Base-by-base conservation (phyloP, 1,284 basidiomycete genomes). In the Laetiporus sulphureus region DNA sequence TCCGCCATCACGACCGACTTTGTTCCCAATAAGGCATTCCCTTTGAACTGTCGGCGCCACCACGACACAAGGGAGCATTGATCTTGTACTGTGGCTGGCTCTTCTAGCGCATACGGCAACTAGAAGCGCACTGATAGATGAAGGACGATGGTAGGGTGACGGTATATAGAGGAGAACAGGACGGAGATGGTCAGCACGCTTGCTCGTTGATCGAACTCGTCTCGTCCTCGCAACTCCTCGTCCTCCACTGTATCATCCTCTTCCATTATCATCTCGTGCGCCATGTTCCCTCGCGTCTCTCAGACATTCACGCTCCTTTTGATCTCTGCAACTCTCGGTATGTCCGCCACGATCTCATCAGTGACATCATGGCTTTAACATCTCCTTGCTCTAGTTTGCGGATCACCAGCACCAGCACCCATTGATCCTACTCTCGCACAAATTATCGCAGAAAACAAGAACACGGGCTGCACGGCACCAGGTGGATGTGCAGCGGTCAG, bases 241-340 rank as follows among this genome's bases (percentile, higher is more conserved):
- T n/a, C n/a, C n/a, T n/a, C n/a, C n/a, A n/a, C 32, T 33, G 10
- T 10, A 33, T 33, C 32, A 33, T 33, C 32, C 32, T 12, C 10
- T 33, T n/a, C n/a, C n/a, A n/a, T 16, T 8, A 33, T 16, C 11
- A 10, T 7, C 16, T 8, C 32, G 8, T 12, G 5, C 23, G 29
- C n/a, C n/a, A 44, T 44, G 42, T 44, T 39, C 27, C 22, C 32
- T 18, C 37, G 38, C 24, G 13, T 24, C 13, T 18, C 23, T 4
- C 37, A 40, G n/a, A 40, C 25, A 7, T 6, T 44, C 37, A 35
- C 42, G 18, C n/a, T 44, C 37, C 37, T 44, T 31, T 40, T 29
- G 11, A 25, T 44, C 15, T 39, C 20, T 16, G 12, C 18, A 3
- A 11, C 40, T 1, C 40, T 42, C 21, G 40, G 40, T 42, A 27